phyloP scores from a whole-genome alignment of 2,329 filamentous ascomycete species.

The Xylaria sp. region DNA sequence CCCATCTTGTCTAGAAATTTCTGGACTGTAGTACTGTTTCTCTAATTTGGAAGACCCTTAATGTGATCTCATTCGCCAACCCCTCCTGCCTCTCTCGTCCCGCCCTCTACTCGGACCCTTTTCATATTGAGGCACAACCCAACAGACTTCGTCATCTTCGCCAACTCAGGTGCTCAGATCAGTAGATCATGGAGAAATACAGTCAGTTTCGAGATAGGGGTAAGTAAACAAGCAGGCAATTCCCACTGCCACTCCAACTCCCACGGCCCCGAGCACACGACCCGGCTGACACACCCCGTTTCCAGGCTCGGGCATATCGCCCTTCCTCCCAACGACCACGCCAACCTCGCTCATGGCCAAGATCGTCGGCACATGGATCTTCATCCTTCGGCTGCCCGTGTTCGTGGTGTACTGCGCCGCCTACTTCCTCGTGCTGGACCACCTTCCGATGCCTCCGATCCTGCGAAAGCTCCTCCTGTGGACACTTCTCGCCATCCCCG shows the following conservation, averaged over 20 bases:
- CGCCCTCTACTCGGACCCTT: neutral
- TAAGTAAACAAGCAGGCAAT: slow-evolving; percentile 51
- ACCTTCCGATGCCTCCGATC: slow-evolving; percentile 72
- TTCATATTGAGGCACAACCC: neutral
- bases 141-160: neutral
- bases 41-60: neutral
- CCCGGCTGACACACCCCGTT: slow-evolving; percentile 9
- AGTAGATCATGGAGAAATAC: slow-evolving; percentile 83
- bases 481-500: slow-evolving; percentile 86
- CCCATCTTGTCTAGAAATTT: neutral
- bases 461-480: slow-evolving; percentile 87
- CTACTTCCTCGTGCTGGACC: slow-evolving; percentile 86
- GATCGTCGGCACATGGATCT: slow-evolving; percentile 75
- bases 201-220: slow-evolving; percentile 93
- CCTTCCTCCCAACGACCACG: slow-evolving; percentile 85
- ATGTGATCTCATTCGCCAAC: slow-evolving; percentile 24
- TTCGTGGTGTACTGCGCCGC: slow-evolving; percentile 73
- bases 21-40: no score
- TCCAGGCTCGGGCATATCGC: slow-evolving; percentile 91
- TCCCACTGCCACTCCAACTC: neutral
- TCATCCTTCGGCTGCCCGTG: slow-evolving; percentile 81
- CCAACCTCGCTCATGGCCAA: slow-evolving; percentile 70
- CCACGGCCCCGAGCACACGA: slow-evolving; percentile 1
- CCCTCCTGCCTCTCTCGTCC: neutral
- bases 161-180: neutral